Conservation (phyloP, 352 stramenopile species). For the Pythium angustatum region DNA sequence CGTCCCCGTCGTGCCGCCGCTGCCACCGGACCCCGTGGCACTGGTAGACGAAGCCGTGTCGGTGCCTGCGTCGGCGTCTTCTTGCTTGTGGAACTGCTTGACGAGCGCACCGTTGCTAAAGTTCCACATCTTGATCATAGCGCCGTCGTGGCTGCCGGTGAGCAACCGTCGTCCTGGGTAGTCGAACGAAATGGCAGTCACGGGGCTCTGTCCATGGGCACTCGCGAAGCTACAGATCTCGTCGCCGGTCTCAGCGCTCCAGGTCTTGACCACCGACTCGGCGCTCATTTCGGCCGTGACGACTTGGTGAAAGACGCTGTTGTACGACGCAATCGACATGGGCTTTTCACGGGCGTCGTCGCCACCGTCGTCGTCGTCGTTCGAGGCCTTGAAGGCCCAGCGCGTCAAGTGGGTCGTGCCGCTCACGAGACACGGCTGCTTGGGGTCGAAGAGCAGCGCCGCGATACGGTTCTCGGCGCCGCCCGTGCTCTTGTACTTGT, state of each 20-base stretch:
- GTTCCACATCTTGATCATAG: constrained; percentile 88
- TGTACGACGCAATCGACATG: constrained; percentile 70
- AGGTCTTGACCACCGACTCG: constrained; percentile 80
- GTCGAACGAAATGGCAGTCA: constrained; percentile 86
- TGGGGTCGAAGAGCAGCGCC: constrained; percentile 63
- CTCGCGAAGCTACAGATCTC: constrained; percentile 81
- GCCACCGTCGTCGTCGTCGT: constrained; percentile 43
- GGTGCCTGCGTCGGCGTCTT: constrained; percentile 16
- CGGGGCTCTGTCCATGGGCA: constrained; percentile 59
- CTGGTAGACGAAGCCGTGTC: background rate
- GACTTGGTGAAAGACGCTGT: constrained; percentile 82
- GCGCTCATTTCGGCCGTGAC: constrained; percentile 76
- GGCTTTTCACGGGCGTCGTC: constrained; percentile 47
- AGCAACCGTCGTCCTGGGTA: constrained; percentile 72
- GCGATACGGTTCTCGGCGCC: constrained; percentile 69
- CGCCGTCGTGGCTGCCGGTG: constrained; percentile 78
- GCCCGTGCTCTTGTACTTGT: constrained; percentile 53
- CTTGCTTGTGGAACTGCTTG: constrained; percentile 81
- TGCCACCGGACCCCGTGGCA: background rate
- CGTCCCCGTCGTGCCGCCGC: background rate
- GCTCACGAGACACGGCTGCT: constrained; percentile 65
- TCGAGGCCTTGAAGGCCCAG: constrained; percentile 59
- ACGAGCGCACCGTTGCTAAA: constrained; percentile 87
- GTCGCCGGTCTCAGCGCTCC: constrained; percentile 83
- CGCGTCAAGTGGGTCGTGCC: constrained; percentile 68